A percentile compares a stretch with the other conserved stretches of the same genome.
Conservation (phyloP, 2,329 filamentous ascomycete species). For the Penicillium thymicola region DNA sequence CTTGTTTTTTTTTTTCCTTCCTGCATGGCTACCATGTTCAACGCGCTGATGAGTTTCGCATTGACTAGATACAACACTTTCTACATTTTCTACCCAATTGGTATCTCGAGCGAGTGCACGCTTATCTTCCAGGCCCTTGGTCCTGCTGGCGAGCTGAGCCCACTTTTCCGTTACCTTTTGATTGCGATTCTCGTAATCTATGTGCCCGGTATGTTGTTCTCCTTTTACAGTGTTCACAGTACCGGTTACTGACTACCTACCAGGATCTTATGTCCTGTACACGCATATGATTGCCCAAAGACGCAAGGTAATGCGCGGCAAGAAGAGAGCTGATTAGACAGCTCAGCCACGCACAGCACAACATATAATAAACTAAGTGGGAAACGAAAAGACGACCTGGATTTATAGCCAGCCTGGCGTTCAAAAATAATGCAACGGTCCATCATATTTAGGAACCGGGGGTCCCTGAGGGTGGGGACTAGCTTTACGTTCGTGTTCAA, state of each 20-base stretch:
- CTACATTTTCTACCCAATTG: conserved; percentile 85
- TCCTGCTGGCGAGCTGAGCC: conserved; percentile 53
- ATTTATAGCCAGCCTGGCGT: background rate
- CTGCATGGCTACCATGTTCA: background rate
- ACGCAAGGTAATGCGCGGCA: conserved; percentile 68
- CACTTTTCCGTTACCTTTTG: conserved; percentile 57
- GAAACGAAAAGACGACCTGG: background rate
- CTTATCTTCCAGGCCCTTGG: conserved; percentile 69
- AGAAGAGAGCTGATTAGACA: conserved; percentile 46
- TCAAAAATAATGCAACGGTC: background rate
- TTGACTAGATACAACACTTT: conserved; percentile 72
- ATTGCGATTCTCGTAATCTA: conserved; percentile 69
- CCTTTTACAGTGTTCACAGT: background rate
- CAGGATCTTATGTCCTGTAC: conserved; percentile 78
- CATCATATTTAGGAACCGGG: background rate
- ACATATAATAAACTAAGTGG: background rate
- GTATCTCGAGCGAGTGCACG: conserved; percentile 82
- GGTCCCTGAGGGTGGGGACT: background rate
- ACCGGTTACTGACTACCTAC: conserved; percentile 10
- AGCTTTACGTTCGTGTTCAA: background rate
- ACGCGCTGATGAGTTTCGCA: background rate
- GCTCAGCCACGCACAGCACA: background rate
- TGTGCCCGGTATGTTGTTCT: conserved; percentile 64
- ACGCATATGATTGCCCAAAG: conserved; percentile 94
- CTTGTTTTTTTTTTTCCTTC: background rate